These are phyloP conservation scores for sweet orange (Citrus sinensis) DNA, from an alignment of 345 rosid species.

Conservation along the genomic window DVS_A1.0 CM039165.1:13047501-13048000, in stretches of 20 bases:
- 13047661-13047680: too few species aligned
- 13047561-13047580: too few species aligned
- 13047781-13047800: conserved; percentile 6
- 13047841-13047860: conserved; percentile 86
- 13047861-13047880: conserved; percentile 75
- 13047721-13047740: neutral
- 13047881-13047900: conserved; percentile 61
- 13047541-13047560: too few species aligned
- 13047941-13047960: conserved; percentile 88
- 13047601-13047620: too few species aligned
- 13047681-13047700: too few species aligned
- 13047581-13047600: too few species aligned
- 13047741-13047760: neutral
- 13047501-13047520: too few species aligned
- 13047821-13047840: conserved; percentile 80
- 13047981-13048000: conserved; percentile 83
- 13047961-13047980: conserved; percentile 89
- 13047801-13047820: conserved; percentile 67
- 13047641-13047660: too few species aligned
- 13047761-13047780: neutral
- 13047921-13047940: conserved; percentile 82
- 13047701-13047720: too few species aligned
- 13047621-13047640: too few species aligned
- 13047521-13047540: too few species aligned
- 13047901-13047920: conserved; percentile 60